Base-by-base conservation (phyloP, 2,329 filamentous ascomycete genomes). In the Verticillium nubilum region DNA sequence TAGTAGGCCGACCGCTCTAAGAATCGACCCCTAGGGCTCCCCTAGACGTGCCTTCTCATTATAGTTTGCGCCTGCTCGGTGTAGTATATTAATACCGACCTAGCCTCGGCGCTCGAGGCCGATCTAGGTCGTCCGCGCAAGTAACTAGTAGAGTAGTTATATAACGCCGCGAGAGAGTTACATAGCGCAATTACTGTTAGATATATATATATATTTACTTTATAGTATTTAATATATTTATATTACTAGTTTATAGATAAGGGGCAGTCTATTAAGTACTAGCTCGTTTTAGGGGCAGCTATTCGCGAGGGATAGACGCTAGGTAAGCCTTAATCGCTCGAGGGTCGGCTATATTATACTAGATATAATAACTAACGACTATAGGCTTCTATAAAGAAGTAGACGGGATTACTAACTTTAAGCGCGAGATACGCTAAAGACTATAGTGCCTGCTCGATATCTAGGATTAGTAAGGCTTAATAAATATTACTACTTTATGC, bases 201-300 rank as follows among this genome's bases (percentile, higher is more conserved):
- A 4, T 64, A 70, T 56, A 71, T 67, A 53, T 69, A n/a, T 73
- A 50, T 74, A 4, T 61, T 67, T 58, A 73, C 69, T 25, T 67
- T 76, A 5, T 74, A 76, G 59, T 67, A 70, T 28, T 61, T 75
- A 5, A 60, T 76, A 17, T 72, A 74, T 58, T 75, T 72, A 1
- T 73, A 70, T 59, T 74, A 70, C 58, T 76, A 72, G 73, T 73
- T 70, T 59, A 74, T 73, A 57, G 69, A 71, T 1, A 72, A 75
- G 56, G 70, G 68, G 37, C 69, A 69, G 4, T 74, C 74, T 37
- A 63, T 72, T 12, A 73, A 76, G 61, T 71, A 66, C 59, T 75
- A 73, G 74, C 71, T 74, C 60, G 69, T 73, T 5, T 62, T 76
- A 13, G 70, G 69, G 57, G 60, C 68, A 26, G 73, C 73, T 7